phyloP scores from a whole-genome alignment of 2,329 filamentous ascomycete genomes.

The Didymella lethalis region DNA sequence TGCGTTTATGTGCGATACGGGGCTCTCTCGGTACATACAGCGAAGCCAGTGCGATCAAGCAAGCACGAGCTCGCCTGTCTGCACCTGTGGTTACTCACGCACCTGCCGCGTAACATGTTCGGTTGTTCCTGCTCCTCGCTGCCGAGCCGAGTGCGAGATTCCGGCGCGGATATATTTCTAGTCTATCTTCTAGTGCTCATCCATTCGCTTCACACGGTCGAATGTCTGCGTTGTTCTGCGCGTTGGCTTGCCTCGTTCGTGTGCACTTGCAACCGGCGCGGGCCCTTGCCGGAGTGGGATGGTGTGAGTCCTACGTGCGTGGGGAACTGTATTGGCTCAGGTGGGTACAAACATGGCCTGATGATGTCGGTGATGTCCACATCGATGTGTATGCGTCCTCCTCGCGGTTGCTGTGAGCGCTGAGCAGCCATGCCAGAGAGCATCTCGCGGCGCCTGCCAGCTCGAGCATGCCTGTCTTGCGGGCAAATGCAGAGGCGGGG shows the following conservation, averaged over 20 bases:
- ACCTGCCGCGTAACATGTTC: constrained; percentile 38
- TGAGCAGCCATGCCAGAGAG: constrained; percentile 8
- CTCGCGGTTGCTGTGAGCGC: constrained; percentile 5
- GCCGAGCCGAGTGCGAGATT: constrained; percentile 35
- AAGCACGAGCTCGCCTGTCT: constrained; percentile 24
- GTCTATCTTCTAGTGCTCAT: constrained; percentile 27
- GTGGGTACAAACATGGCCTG: constrained; percentile 12
- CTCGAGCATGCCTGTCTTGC: constrained; percentile 27
- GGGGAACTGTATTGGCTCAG: constrained; percentile 9
- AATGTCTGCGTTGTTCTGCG: constrained; percentile 22
- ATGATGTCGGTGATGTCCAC: constrained; percentile 15
- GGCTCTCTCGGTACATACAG: constrained; percentile 1
- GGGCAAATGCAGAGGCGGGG: constrained; percentile 35
- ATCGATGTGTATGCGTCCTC: constrained; percentile 2
- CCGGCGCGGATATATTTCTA: constrained; percentile 32
- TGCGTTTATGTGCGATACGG: constrained; percentile 27
- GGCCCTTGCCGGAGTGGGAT: constrained; percentile 26
- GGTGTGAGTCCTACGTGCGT: constrained; percentile 17
- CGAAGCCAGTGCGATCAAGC: constrained; percentile 6
- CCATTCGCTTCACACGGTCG: constrained; percentile 30
- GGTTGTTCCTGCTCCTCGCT: constrained; percentile 36
- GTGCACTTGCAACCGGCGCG: constrained; percentile 18
- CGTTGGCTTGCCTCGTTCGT: constrained; percentile 24
- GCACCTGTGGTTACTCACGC: constrained; percentile 39
- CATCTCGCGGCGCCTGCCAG: constrained; percentile 12